Evolutionary conservation across 768 basidiomycete species (phyloP), one percentile per base, ranked within the genome.

Genomic region (Podaxis rugospora): DNA sequence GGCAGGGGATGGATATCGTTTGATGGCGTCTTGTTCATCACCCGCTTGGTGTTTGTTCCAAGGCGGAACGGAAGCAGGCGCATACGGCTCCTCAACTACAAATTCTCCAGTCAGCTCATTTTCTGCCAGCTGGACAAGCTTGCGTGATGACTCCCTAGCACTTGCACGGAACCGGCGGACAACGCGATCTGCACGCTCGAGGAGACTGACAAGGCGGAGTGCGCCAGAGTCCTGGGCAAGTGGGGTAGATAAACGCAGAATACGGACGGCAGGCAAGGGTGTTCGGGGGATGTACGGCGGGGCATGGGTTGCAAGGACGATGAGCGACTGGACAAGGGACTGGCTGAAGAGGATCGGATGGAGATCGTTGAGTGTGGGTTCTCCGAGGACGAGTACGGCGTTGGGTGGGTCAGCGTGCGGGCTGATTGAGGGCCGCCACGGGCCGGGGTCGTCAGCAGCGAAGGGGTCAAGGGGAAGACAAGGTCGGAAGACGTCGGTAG

Each of bases 281-380:
- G 54, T 23, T 5, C 59, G 63, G 13, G 63, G 53, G n/a, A 62
- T 25, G 35, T 49, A 40, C 14, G 65, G 61, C 7, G 64, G 57
- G 2, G 68, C 63, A 66, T 79, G 75, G 0, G 79, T 76, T 0
- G 78, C 79, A 51, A 80, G 65, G 42, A 82, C 63, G n/a, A 82
- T 42, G 27, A 80, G 73, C 0, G 74, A 71, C 7, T 69, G 52
- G 4, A 69, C 39, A 10, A 80, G 75, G 27, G 65, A 66, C 0
- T 69, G 64, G 0, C 78, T 75, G n/a, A 69, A 64, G 10, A 78
- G 63, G 1, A 82, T 66, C 0, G 78, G 75, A 6, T 63, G 63
- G 16, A 82, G 67, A 62, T 78, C 78, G 11, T 67, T 56, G 16
- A 62, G 60, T 0, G 68, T 61, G 0, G 79, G 77, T 2, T 75